Conservation (phyloP, 345 rosid species). For the Brassica cretica region DNA sequence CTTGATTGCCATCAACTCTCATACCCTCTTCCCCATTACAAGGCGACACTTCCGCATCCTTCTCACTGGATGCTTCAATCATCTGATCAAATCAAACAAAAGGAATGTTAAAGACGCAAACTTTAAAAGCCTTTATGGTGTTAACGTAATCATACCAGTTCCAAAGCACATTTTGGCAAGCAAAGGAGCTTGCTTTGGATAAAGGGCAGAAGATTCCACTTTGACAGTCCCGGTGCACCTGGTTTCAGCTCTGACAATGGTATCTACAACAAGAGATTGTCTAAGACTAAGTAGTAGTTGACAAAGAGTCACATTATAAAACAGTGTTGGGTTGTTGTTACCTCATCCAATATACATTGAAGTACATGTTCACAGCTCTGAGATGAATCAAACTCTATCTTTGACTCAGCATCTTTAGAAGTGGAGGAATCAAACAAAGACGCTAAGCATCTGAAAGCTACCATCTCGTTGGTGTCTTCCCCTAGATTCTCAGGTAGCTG, state of each 20-base stretch:
- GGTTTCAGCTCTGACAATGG: conserved; percentile 37
- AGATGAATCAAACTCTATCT: conserved; percentile 31
- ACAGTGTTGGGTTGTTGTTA: neutral
- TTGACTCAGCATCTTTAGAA: conserved; percentile 10
- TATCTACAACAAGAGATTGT: conserved; percentile 11
- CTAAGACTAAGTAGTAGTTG: neutral
- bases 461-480: conserved; percentile 35
- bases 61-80: conserved; percentile 21
- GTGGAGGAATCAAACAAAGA: conserved; percentile 28
- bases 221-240: conserved; percentile 30
- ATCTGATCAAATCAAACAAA: conserved; percentile 25
- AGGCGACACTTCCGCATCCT: conserved; percentile 7
- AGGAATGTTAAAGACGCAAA: neutral
- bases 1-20: conserved; percentile 17
- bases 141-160: conserved; percentile 23
- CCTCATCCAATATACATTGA: conserved; percentile 39
- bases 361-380: conserved; percentile 37
- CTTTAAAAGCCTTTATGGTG: neutral
- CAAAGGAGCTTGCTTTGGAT: conserved; percentile 23
- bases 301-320: neutral
- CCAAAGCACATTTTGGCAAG: conserved; percentile 37
- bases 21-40: neutral
- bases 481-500: conserved; percentile 39
- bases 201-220: conserved; percentile 39
- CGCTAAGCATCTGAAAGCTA: conserved; percentile 38